Evolutionary conservation across 768 basidiomycete species (phyloP).

Genomic region (Lentinula edodes): DNA sequence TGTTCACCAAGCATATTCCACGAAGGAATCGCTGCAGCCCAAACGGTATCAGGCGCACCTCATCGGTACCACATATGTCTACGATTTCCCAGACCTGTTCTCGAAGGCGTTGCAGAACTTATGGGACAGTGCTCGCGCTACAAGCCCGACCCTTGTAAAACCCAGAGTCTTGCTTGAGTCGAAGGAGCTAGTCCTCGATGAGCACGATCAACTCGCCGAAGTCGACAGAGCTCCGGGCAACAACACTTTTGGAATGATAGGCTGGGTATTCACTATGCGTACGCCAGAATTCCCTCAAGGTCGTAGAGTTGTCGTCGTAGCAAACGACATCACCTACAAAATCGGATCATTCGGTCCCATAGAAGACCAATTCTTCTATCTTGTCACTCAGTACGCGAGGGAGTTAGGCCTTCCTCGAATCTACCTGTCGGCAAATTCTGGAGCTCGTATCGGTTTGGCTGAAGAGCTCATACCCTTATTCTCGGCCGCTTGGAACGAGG

Average conservation of each 20-base stretch:
- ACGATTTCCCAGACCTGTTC: conserved; percentile 99
- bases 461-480: conserved; percentile 88
- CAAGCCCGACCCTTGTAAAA: conserved; percentile 58
- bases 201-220: conserved; percentile 85
- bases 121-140: conserved; percentile 71
- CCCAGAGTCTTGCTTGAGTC: conserved; percentile 81
- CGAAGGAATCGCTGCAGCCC: conserved; percentile 96
- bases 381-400: conserved; percentile 91
- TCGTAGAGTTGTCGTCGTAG: conserved; percentile 82
- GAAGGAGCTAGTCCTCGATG: conserved; percentile 90
- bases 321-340: conserved; percentile 98
- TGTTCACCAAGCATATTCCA: conserved; percentile 89
- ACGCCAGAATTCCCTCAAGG: conserved; percentile 93
- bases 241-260: conserved; percentile 97
- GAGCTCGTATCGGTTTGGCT: conserved; percentile 92
- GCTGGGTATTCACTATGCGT: conserved; percentile 88
- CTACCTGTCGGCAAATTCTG: conserved; percentile 98
- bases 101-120: conserved; percentile 93
- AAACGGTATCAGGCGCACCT: conserved; percentile 99
- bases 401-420: conserved; percentile 85
- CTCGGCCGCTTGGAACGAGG: conserved; percentile 87
- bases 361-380: conserved; percentile 96
- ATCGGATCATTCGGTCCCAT: conserved; percentile 96
- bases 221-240: conserved; percentile 91
- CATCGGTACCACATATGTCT: conserved; percentile 96